Evolutionary conservation across 2,329 filamentous ascomycete species (phyloP), one percentile per base, ranked within the genome.

Genomic region (Dactylonectria macrodidyma): DNA sequence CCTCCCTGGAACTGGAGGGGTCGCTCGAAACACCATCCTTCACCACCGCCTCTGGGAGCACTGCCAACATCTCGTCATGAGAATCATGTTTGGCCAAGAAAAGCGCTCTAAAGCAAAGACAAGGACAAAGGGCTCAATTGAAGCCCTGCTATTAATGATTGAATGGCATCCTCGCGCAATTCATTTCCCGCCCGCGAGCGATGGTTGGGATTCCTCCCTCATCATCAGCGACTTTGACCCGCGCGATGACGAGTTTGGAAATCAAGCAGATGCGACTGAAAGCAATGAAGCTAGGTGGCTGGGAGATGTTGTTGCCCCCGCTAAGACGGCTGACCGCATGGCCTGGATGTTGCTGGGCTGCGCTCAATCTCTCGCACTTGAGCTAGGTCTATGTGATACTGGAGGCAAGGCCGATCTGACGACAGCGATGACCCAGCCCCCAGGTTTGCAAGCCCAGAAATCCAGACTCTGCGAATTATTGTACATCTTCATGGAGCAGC

Each of bases 321-420:
- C 87, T 2, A 84, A 84, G 66, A 79, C 85, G 62, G 89, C 85
- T 0, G 71, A 71, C 19, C 87, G 87, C 3, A 89, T 89, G 87
- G 89, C 87, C 1, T 89, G 87, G 87, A 89, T 88, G 84, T 72
- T 89, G 22, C 82, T 89, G 47, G 87, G 87, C 9, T 71, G 68
- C 2, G 62, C 62, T 11, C 60, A 71, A 7, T 69, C 70, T n/a
- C 33, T 71, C 24, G 70, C 68, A 3, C 70, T 71, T 2, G 68
- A 71, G 11, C 33, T 71, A 11, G 70, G 66, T 0, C 24, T 71
- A 2, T 71, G 68, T 22, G 70, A 71, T n/a, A 22, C 26, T 50
- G 47, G 22, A 50, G 14, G 11, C 22, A 50, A 50, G 19, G 47
- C 3, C 5, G 47, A 50, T 50, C 22, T 3, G n/a, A 11, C 47